Conservation (phyloP, 768 basidiomycete species). For the Russula earlei region DNA sequence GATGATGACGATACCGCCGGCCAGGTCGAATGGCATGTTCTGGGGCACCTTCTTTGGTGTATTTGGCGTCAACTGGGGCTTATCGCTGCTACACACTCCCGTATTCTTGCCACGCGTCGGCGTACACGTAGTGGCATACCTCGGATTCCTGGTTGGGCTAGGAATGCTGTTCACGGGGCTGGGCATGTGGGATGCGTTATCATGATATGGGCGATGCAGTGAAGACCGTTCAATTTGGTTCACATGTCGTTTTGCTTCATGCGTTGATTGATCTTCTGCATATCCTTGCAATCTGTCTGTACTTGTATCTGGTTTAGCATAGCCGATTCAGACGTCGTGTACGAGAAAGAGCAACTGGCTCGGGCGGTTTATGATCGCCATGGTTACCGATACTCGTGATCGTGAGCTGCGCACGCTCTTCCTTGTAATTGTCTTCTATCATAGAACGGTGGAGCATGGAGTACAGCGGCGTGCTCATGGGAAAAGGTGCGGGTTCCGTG, state of each 20-base stretch:
- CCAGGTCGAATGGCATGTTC: conserved; percentile 22
- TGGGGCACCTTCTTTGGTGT: conserved; percentile 26
- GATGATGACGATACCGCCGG: conserved; percentile 15
- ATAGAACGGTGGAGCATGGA: no score
- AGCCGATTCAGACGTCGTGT: not conserved
- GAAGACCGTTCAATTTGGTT: no score
- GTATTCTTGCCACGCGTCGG: conserved; percentile 61
- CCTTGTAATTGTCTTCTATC: no score
- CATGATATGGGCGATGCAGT: conserved; percentile 29
- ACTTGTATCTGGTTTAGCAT: not conserved
- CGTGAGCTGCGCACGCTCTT: no score
- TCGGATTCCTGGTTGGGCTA: conserved; percentile 54
- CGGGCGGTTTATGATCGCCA: no score
- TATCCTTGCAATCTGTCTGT: not conserved
- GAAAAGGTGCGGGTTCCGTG: conserved; percentile 5
- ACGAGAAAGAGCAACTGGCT: no score
- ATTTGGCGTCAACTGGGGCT: conserved; percentile 34
- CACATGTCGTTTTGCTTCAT: not conserved
- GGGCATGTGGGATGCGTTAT: conserved; percentile 61
- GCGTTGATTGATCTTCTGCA: not conserved
- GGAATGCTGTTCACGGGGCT: conserved; percentile 66
- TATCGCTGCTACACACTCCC: conserved; percentile 59
- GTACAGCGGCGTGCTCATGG: not conserved
- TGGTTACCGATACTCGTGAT: not conserved
- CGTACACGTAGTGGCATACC: conserved; percentile 67